A percentile compares a stretch with the other conserved stretches of the same genome.
Conservation (phyloP, 139 green algal genomes). For the Chlorella sp. region DNA sequence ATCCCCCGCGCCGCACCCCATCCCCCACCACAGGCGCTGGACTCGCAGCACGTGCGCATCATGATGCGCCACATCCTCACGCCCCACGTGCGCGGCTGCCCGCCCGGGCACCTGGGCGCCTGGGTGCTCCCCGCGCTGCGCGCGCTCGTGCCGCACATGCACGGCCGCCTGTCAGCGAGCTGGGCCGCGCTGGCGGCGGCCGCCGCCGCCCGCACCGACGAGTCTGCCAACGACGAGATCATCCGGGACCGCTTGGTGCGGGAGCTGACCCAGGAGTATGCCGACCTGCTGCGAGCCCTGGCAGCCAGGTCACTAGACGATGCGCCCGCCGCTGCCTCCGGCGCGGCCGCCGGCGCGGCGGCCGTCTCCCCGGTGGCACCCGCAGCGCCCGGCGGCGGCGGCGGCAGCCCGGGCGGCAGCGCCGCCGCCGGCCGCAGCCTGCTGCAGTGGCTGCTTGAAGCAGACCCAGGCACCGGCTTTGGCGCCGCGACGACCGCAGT, state of each 20-base stretch:
- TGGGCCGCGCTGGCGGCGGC: conserved; percentile 42
- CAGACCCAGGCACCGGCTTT: conserved; percentile 45
- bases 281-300: conserved; percentile 50
- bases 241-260: conserved; percentile 63
- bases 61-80: conserved; percentile 67
- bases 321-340: background rate
- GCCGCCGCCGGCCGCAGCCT: conserved; percentile 17
- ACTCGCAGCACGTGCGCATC: conserved; percentile 61
- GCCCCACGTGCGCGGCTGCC: conserved; percentile 35
- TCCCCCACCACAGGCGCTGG: conserved; percentile 36
- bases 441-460: conserved; percentile 55
- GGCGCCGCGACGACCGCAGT: conserved; percentile 52
- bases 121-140: conserved; percentile 51
- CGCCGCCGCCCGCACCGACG: conserved; percentile 11
- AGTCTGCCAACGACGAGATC: conserved; percentile 59
- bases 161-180: conserved; percentile 32
- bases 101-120: conserved; percentile 3
- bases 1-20: background rate
- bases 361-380: background rate
- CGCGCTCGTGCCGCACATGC: conserved; percentile 57
- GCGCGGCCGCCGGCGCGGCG: conserved; percentile 2
- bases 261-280: conserved; percentile 72
- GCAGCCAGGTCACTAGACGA: conserved; percentile 11
- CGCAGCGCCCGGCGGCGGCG: conserved; percentile 3
- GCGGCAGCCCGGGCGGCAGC: conserved; percentile 1